phyloP scores from a whole-genome alignment of 768 basidiomycete species.

The Russula sp. region DNA sequence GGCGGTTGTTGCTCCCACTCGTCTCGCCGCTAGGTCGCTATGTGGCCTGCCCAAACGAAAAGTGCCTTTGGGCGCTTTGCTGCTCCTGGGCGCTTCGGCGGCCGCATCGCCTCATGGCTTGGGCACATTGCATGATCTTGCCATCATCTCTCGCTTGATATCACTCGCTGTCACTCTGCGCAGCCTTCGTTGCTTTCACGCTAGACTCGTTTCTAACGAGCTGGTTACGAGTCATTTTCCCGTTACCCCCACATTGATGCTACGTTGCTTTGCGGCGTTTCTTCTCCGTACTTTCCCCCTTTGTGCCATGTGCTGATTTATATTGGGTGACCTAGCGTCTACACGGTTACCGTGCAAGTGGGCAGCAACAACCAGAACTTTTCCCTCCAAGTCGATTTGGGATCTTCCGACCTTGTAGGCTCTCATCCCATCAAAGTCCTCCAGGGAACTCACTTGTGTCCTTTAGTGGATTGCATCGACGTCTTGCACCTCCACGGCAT shows the following conservation, averaged over 20 bases:
- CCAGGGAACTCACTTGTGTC: constrained; percentile 1
- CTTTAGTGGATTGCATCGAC: constrained; percentile 68
- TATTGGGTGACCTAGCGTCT: constrained; percentile 31
- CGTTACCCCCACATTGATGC: not conserved
- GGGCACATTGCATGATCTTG: not conserved
- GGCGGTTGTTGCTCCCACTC: not conserved
- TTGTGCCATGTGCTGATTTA: not conserved
- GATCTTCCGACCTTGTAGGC: constrained; percentile 72
- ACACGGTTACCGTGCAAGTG: constrained; percentile 54
- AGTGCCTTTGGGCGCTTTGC: not conserved
- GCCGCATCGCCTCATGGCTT: not conserved
- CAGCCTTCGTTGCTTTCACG: not conserved
- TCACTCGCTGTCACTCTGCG: not conserved
- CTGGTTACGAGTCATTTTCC: not conserved
- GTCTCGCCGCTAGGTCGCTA: not conserved
- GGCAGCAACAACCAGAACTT: constrained; percentile 46
- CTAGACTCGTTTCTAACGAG: not conserved
- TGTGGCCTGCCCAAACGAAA: not conserved
- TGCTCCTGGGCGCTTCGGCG: not conserved
- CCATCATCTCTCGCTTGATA: not conserved
- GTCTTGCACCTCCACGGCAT: constrained; percentile 52
- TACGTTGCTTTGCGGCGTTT: not conserved
- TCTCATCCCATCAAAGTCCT: constrained; percentile 14
- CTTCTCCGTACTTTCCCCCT: not conserved
- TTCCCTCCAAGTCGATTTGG: constrained; percentile 71